A percentile compares a stretch with the other conserved stretches of the same genome.
Evolutionary conservation across 1,284 basidiomycete species (phyloP).

Genomic region (Ganoderma multipileum): DNA sequence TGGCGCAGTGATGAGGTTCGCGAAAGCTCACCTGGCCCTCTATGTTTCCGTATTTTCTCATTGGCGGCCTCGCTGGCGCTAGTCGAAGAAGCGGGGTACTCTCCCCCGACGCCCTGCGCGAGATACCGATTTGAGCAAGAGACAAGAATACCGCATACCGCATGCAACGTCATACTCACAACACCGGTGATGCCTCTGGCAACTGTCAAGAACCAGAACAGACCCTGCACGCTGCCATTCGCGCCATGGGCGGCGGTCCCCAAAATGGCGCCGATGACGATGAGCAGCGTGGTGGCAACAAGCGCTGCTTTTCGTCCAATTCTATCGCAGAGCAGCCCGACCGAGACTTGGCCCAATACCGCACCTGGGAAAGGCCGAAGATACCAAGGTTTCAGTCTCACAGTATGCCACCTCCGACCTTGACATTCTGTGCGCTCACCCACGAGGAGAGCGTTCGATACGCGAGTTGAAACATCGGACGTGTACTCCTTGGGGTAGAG

Average conservation of each 20-base stretch:
- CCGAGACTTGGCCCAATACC: constrained; percentile 70
- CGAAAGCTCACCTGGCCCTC: constrained; percentile 60
- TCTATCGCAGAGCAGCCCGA: constrained; percentile 76
- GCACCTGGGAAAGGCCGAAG: constrained; percentile 49
- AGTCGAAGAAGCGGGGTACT: constrained; percentile 78
- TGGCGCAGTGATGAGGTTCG: constrained; percentile 9
- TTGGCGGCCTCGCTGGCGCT: constrained; percentile 77
- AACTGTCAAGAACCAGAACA: constrained; percentile 83
- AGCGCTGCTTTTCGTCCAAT: constrained; percentile 77
- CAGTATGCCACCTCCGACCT: constrained; percentile 17
- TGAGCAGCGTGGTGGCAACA: constrained; percentile 72
- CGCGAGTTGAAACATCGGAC: constrained; percentile 66
- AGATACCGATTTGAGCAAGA: background rate
- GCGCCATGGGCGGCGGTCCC: constrained; percentile 76
- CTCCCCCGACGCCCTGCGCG: constrained; percentile 71
- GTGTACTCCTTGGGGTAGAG: constrained; percentile 70
- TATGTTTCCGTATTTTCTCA: constrained; percentile 65
- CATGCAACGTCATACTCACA: constrained; percentile 46
- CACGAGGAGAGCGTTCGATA: constrained; percentile 78
- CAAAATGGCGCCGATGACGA: constrained; percentile 76
- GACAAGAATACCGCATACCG: constrained; percentile 9
- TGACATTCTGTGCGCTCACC: constrained; percentile 46
- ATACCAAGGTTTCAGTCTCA: constrained; percentile 14
- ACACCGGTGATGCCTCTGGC: constrained; percentile 77
- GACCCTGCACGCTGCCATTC: constrained; percentile 60